A percentile compares a stretch with the other conserved stretches of the same genome.
Evolutionary conservation across 164 flowering plant genomes (phyloP).

Genomic region (Sextonia rubra): DNA sequence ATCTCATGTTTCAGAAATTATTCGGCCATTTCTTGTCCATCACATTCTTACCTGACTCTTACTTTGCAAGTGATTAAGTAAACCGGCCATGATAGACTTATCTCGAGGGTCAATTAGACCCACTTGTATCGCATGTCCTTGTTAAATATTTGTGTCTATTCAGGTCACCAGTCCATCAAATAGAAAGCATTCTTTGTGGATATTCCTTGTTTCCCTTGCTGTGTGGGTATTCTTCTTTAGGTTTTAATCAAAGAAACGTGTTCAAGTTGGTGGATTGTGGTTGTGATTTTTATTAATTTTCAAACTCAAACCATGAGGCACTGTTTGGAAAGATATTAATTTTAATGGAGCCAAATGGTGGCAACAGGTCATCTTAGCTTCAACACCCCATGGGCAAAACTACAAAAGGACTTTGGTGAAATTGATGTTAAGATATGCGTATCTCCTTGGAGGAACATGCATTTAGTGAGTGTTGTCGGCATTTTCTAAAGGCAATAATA

Average conservation of each 20-base stretch:
- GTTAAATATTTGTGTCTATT: not conserved
- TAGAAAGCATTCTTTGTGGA: not conserved
- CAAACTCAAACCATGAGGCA: constrained; percentile 8
- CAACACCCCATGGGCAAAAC: not conserved
- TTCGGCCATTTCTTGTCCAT: no score
- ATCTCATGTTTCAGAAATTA: no score
- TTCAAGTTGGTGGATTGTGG: constrained; percentile 10
- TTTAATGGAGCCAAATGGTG: constrained; percentile 6
- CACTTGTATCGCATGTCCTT: not conserved
- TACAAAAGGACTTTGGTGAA: not conserved
- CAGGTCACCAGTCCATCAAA: not conserved
- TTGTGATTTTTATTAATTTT: constrained; percentile 4
- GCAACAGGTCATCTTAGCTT: not conserved
- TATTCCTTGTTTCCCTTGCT: no score
- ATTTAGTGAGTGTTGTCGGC: constrained; percentile 28
- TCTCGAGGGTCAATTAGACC: not conserved
- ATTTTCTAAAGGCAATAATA: constrained; percentile 21
- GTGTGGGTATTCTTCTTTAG: no score
- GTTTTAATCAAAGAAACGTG: not conserved
- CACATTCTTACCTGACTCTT: no score
- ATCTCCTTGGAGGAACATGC: constrained; percentile 21
- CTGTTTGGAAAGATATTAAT: not conserved
- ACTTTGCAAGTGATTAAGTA: no score
- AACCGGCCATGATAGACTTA: no score
- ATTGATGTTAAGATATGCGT: constrained; percentile 13